A percentile compares a stretch with the other conserved stretches of the same genome.
Evolutionary conservation across 805 yeast species (phyloP).

Genomic region (Metschnikowia chrysomelidarum): DNA sequence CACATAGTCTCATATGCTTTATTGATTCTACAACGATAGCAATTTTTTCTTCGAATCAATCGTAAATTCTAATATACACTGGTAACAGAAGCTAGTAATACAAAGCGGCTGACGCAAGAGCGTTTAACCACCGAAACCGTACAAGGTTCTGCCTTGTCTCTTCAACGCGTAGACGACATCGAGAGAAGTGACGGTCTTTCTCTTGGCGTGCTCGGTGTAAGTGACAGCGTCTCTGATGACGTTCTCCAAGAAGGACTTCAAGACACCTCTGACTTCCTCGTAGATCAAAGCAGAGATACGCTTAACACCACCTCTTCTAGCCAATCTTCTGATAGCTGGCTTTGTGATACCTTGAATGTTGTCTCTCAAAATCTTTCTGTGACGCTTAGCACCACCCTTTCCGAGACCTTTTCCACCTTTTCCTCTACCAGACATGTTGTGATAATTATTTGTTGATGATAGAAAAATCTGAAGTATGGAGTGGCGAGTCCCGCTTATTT

Average conservation of each 20-base stretch:
- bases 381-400: constrained; percentile 99
- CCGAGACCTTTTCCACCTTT: constrained; percentile 99
- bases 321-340: constrained; percentile 99
- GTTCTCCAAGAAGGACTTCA: constrained; percentile 92
- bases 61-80: constrained; percentile 24
- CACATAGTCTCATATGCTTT: no score
- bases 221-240: constrained; percentile 99
- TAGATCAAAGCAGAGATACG: constrained; percentile 98
- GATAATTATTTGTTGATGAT: constrained; percentile 21
- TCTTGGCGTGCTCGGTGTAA: constrained; percentile 99
- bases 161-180: constrained; percentile 98
- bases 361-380: constrained; percentile 98
- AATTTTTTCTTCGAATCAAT: constrained; percentile 14
- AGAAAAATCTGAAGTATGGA: constrained; percentile 10
- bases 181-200: constrained; percentile 98
- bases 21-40: no score
- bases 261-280: constrained; percentile 98
- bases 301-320: constrained; percentile 99
- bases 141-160: constrained; percentile 99
- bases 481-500: constrained; percentile 8
- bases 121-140: constrained; percentile 96
- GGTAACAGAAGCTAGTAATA: constrained; percentile 22
- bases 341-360: constrained; percentile 99
- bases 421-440: constrained; percentile 96
- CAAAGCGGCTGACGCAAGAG: constrained; percentile 12